Conservation (phyloP, 805 yeast species). For the Spencermartinsiella europaea region DNA sequence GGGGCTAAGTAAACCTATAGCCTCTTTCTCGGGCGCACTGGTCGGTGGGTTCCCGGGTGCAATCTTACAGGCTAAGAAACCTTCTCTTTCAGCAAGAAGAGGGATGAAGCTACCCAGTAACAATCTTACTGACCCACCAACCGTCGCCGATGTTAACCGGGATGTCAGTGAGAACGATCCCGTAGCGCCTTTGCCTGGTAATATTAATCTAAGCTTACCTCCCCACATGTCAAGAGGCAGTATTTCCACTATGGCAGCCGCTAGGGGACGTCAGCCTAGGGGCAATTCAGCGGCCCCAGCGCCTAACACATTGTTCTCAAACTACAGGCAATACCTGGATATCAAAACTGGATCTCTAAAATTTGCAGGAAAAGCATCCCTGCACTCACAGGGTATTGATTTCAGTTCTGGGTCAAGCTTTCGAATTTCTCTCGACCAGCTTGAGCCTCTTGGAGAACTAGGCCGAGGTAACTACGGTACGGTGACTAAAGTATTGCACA, state of each 20-base stretch:
- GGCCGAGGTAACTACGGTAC: slow-evolving; percentile 98
- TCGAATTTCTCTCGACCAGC: slow-evolving; percentile 79
- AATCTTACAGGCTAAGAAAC: slow-evolving; percentile 22
- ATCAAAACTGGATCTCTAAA: slow-evolving; percentile 87
- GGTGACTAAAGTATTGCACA: slow-evolving; percentile 86
- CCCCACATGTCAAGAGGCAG: slow-evolving; percentile 1
- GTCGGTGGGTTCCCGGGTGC: slow-evolving; percentile 17
- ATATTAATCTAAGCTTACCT: neutral
- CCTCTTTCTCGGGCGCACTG: slow-evolving; percentile 27
- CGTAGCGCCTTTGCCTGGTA: neutral
- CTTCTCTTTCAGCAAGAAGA: slow-evolving; percentile 34
- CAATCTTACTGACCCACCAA: no score
- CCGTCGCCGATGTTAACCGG: neutral
- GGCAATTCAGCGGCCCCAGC: slow-evolving; percentile 12
- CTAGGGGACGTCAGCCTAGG: no score
- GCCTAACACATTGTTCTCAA: slow-evolving; percentile 50
- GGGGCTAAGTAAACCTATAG: slow-evolving; percentile 12
- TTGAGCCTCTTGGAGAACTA: slow-evolving; percentile 63
- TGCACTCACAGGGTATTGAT: slow-evolving; percentile 88
- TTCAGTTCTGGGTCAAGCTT: slow-evolving; percentile 85
- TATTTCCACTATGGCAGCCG: slow-evolving; percentile 22
- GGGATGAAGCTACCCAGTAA: slow-evolving; percentile 29
- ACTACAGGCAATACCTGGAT: slow-evolving; percentile 83
- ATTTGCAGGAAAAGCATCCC: slow-evolving; percentile 88
- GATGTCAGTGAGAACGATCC: neutral